These are phyloP conservation scores for Acorus calamus DNA, from an alignment of 106 monocot genomes.

Conservation along the genomic window DNA sequence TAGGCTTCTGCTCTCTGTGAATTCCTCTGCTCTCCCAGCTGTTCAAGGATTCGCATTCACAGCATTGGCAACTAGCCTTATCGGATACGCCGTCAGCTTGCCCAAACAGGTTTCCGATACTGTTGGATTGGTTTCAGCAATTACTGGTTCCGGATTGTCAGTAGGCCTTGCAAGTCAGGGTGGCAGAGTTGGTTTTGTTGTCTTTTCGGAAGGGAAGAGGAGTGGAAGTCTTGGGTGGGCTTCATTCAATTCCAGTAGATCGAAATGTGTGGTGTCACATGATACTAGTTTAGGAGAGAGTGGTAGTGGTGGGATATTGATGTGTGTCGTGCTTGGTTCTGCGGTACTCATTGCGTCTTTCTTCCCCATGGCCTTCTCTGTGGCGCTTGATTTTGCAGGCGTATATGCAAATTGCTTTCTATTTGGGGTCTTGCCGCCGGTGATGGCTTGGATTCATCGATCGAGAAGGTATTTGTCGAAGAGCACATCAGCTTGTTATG, in stretches of 20 bases:
- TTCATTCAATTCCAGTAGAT: background rate
- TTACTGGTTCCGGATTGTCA: background rate
- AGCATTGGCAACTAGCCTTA: slow-evolving; percentile 67
- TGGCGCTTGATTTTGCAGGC: slow-evolving; percentile 78
- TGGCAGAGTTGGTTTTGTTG: slow-evolving; percentile 6
- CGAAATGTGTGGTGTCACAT: background rate
- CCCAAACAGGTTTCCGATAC: slow-evolving; percentile 72
- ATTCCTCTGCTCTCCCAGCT: slow-evolving; percentile 53
- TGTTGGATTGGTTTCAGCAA: slow-evolving; percentile 22
- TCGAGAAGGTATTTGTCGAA: slow-evolving; percentile 13
- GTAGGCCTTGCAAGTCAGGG: background rate
- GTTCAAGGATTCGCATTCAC: slow-evolving; percentile 73
- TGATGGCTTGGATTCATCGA: slow-evolving; percentile 71
- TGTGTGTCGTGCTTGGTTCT: slow-evolving; percentile 43
- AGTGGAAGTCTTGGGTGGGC: background rate
- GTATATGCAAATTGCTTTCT: slow-evolving; percentile 86
- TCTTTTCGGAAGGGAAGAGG: slow-evolving; percentile 7
- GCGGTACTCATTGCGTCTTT: slow-evolving; percentile 44
- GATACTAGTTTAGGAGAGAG: slow-evolving; percentile 7
- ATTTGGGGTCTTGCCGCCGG: slow-evolving; percentile 71
- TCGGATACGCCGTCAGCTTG: slow-evolving; percentile 73
- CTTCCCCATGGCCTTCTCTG: slow-evolving; percentile 41
- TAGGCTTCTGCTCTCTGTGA: slow-evolving; percentile 63
- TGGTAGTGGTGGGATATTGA: slow-evolving; percentile 12
- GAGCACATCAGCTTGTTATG: no score